A percentile compares a stretch with the other conserved stretches of the same genome.
Conservation (phyloP, 306 rosid species). For the Rosa rugosa region DNA sequence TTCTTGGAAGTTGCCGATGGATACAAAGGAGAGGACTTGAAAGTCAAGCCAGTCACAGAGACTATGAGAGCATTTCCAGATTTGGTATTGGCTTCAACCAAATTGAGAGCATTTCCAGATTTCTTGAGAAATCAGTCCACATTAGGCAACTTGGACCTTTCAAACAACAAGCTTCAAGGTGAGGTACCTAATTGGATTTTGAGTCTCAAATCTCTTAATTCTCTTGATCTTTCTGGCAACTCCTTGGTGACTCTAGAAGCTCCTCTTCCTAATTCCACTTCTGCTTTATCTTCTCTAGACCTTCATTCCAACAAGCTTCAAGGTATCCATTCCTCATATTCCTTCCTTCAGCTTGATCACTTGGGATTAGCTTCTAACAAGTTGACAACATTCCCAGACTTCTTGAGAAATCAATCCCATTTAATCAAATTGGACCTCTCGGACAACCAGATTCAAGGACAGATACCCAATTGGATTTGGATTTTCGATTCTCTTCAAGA, state of each 20-base stretch:
- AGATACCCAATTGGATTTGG: slow-evolving; percentile 31
- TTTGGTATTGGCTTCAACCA: slow-evolving; percentile 22
- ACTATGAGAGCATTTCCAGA: background rate
- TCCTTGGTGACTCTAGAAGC: background rate
- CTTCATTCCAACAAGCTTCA: background rate
- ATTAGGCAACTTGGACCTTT: slow-evolving; percentile 20
- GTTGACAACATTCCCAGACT: slow-evolving; percentile 16
- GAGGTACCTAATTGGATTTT: slow-evolving; percentile 23
- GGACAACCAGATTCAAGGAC: slow-evolving; percentile 10
- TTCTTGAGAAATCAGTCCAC: slow-evolving; percentile 21
- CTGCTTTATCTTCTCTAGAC: background rate
- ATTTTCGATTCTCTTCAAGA: rapidly evolving
- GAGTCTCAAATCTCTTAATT: background rate
- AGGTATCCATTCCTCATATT: background rate
- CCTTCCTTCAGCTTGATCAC: slow-evolving; percentile 9
- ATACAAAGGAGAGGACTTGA: too few species aligned
- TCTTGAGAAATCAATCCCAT: slow-evolving; percentile 15
- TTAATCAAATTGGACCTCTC: slow-evolving; percentile 23
- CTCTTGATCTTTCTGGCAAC: background rate
- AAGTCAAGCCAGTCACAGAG: too few species aligned
- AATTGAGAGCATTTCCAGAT: slow-evolving; percentile 14
- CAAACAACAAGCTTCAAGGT: slow-evolving; percentile 18
- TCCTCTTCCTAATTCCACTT: background rate
- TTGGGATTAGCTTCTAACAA: slow-evolving; percentile 20
- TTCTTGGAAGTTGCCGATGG: too few species aligned